Evolutionary conservation across 306 rosid genomes (phyloP).

Genomic region (Citrullus colocynthis): DNA sequence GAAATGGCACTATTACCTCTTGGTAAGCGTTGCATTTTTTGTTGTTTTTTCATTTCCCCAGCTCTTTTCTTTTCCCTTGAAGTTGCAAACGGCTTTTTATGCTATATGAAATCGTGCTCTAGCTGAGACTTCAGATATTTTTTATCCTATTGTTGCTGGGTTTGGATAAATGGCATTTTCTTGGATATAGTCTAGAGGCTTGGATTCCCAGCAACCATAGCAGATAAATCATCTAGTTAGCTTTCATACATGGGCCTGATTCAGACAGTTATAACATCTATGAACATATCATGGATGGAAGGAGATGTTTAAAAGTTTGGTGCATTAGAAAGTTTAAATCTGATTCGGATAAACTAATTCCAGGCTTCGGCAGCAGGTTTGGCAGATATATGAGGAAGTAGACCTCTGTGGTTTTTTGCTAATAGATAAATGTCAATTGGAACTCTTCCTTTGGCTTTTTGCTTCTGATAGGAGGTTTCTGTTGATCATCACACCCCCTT

Average conservation of each 20-base stretch:
- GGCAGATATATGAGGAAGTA: not conserved
- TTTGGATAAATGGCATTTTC: not conserved
- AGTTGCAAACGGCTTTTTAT: not conserved
- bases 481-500: not conserved
- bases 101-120: not conserved
- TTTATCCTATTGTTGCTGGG: not conserved
- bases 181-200: not conserved
- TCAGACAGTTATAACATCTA: not conserved
- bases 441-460: not conserved
- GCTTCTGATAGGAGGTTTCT: not conserved
- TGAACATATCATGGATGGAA: not conserved
- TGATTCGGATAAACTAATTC: not conserved
- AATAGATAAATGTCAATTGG: not conserved
- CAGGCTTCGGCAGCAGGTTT: not conserved
- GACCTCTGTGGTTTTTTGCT: not conserved
- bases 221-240: not conserved
- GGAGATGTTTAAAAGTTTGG: not conserved
- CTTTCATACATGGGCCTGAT: not conserved
- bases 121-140: not conserved
- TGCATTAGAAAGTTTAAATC: not conserved
- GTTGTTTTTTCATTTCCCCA: not conserved
- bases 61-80: not conserved
- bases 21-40: slow-evolving; percentile 40
- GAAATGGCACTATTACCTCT: slow-evolving; percentile 94
- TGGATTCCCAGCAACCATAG: not conserved